Percentiles rank a stretch among this genome's conserved stretches.
These are phyloP conservation scores for Aspergillus tamarii DNA, from an alignment of 2,329 filamentous ascomycete genomes.

Conservation along the genomic window DNA sequence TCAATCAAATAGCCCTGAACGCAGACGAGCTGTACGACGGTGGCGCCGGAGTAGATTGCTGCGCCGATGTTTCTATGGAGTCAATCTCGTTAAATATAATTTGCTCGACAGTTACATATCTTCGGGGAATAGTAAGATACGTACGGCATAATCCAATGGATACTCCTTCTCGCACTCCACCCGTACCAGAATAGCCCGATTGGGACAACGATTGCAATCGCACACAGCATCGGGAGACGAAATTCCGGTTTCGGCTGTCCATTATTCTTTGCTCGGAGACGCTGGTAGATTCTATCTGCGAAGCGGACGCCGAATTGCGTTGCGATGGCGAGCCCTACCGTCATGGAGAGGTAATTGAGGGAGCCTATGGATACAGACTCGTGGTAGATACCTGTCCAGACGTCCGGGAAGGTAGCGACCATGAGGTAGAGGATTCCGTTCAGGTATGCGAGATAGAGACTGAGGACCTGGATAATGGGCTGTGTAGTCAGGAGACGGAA, in stretches of 20 bases:
- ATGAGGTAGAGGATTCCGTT: constrained; percentile 67
- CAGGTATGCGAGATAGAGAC: constrained; percentile 58
- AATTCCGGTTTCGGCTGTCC: constrained; percentile 56
- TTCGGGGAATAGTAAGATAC: neutral
- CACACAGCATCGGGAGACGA: constrained; percentile 60
- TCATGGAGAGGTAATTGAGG: constrained; percentile 65
- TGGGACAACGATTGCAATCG: constrained; percentile 55
- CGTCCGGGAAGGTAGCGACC: constrained; percentile 61
- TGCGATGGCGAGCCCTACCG: constrained; percentile 62
- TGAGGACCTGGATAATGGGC: constrained; percentile 60
- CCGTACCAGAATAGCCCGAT: constrained; percentile 60
- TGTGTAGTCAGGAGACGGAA: constrained; percentile 60
- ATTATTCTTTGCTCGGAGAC: constrained; percentile 49
- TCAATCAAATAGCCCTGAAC: constrained; percentile 48
- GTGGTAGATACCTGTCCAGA: constrained; percentile 60
- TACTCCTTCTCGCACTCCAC: constrained; percentile 53
- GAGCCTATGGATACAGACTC: constrained; percentile 61
- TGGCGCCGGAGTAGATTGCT: constrained; percentile 51
- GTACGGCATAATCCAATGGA: constrained; percentile 56
- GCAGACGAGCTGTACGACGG: constrained; percentile 45
- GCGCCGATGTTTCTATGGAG: constrained; percentile 50
- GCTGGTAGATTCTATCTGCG: constrained; percentile 53
- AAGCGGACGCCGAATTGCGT: constrained; percentile 52
- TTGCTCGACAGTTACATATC: too few species aligned
- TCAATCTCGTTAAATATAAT: too few species aligned